These are phyloP conservation scores for Neopestalotiopsis sp. DNA, from an alignment of 2,329 filamentous ascomycete genomes.

Conservation along the genomic window DNA sequence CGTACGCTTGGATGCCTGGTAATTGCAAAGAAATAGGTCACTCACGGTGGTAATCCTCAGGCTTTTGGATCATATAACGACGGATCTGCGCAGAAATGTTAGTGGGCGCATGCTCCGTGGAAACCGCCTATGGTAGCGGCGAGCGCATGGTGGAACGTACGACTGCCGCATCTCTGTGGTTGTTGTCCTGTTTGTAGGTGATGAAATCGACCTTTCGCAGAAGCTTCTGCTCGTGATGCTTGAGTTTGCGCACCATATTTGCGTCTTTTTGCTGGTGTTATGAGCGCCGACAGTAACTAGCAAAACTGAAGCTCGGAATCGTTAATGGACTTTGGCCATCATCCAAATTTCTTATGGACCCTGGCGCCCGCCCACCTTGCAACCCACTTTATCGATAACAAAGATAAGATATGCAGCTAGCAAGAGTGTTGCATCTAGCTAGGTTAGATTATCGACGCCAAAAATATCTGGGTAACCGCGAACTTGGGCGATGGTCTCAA, in stretches of 20 bases:
- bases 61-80: conserved; percentile 90
- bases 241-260: conserved; percentile 92
- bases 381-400: not conserved
- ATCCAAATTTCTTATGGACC: not conserved
- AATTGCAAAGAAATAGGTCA: not conserved
- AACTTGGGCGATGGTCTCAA: not conserved
- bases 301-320: not conserved
- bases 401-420: conserved; percentile 6
- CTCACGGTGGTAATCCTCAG: conserved; percentile 74
- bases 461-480: conserved; percentile 19
- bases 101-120: not conserved
- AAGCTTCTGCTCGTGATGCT: conserved; percentile 96
- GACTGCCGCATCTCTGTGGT: conserved; percentile 76
- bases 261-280: not conserved
- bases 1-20: not conserved
- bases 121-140: too few relatives aligned
- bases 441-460: conserved; percentile 13
- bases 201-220: conserved; percentile 93
- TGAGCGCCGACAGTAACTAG: not conserved
- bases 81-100: not conserved
- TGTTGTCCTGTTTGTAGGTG: conserved; percentile 87
- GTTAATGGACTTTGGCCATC: not conserved
- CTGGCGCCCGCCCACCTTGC: not conserved
- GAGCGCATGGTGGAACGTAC: not conserved
- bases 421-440: not conserved